phyloP scores from a whole-genome alignment of 805 yeast genomes.

The Candida golubevii region DNA sequence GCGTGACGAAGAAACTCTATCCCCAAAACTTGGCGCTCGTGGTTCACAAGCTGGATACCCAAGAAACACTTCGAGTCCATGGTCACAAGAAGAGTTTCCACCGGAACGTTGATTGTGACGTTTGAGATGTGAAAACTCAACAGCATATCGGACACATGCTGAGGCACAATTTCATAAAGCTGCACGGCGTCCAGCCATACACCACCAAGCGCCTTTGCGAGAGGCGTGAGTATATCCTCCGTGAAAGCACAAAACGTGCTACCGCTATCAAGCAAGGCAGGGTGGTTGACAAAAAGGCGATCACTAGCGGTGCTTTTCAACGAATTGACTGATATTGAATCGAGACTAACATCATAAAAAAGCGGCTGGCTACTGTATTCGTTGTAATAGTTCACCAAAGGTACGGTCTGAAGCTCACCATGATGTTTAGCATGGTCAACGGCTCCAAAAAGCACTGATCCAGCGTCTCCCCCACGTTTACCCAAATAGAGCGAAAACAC shows the following conservation, averaged over 20 bases:
- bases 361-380: conserved; percentile 27
- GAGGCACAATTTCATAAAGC: conserved; percentile 1
- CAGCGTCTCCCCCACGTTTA: conserved; percentile 18
- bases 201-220: conserved; percentile 10
- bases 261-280: conserved; percentile 45
- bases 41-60: conserved; percentile 15
- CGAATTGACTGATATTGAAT: conserved; percentile 12
- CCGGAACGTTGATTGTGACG: background rate
- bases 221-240: conserved; percentile 15
- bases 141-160: background rate
- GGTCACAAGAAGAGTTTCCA: background rate
- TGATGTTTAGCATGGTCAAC: conserved; percentile 38
- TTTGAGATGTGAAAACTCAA: background rate
- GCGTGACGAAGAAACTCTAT: conserved; percentile 61
- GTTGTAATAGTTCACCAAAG: conserved; percentile 33
- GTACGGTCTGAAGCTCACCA: conserved; percentile 30
- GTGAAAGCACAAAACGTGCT: conserved; percentile 50
- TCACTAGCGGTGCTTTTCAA: background rate
- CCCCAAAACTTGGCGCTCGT: conserved; percentile 32
- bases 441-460: conserved; percentile 38
- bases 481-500: conserved; percentile 63
- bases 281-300: background rate
- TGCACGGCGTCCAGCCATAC: conserved; percentile 1
- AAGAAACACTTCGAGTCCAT: conserved; percentile 17
- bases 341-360: conserved; percentile 46